phyloP scores from a whole-genome alignment of 2,329 filamentous ascomycete genomes.

The Penicillium sp. region DNA sequence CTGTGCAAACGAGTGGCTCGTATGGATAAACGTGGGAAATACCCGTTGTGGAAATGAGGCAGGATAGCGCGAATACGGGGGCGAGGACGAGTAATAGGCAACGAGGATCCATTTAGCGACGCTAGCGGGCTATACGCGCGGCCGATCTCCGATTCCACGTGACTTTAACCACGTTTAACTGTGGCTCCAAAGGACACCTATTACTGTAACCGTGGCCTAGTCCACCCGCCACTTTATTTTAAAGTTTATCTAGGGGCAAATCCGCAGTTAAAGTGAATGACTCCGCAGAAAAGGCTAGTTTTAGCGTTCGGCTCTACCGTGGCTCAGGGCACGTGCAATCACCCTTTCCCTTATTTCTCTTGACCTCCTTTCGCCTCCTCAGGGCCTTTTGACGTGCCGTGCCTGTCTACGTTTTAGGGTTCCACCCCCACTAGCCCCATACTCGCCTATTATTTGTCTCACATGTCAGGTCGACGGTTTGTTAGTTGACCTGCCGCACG shows the following conservation, averaged over 20 bases:
- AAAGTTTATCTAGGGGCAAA: background rate
- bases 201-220: background rate
- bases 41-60: background rate
- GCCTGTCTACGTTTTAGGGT: background rate
- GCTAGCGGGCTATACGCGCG: background rate
- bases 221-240: background rate
- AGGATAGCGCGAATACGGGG: background rate
- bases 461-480: background rate
- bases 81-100: background rate
- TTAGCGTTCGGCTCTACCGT: background rate
- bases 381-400: background rate
- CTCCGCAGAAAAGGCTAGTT: background rate
- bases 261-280: background rate
- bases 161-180: background rate
- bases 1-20: background rate
- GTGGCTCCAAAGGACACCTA: background rate
- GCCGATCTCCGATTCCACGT: background rate
- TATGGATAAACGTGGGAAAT: background rate
- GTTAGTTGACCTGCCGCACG: background rate
- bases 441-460: background rate
- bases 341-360: background rate
- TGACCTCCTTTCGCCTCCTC: background rate
- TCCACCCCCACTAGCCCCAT: background rate
- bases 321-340: background rate
- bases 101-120: background rate